Conservation (phyloP, 2,329 filamentous ascomycete genomes). For the Colletotrichum karsti region DNA sequence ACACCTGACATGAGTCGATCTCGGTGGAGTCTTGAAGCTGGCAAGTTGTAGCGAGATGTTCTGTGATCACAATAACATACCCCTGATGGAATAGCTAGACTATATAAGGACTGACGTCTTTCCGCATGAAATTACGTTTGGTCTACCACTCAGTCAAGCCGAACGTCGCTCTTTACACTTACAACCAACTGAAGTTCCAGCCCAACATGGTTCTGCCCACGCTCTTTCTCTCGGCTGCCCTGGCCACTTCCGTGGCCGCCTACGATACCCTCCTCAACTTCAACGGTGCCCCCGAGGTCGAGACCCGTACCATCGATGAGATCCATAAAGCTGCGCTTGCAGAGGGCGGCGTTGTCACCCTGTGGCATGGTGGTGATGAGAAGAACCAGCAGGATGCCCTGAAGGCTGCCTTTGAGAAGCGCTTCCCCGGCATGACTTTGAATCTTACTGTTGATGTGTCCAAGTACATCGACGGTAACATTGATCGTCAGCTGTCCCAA, state of each 20-base stretch:
- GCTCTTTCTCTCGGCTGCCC: neutral
- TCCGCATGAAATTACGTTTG: no score
- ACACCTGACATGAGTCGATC: neutral
- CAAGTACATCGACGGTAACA: constrained; percentile 59
- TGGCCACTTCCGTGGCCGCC: neutral
- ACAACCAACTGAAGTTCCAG: neutral
- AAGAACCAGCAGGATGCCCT: constrained; percentile 45
- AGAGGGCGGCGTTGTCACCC: constrained; percentile 53
- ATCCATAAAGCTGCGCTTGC: constrained; percentile 57
- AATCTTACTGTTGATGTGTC: constrained; percentile 66
- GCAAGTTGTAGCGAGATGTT: neutral
- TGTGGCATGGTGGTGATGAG: constrained; percentile 59
- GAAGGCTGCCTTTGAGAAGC: constrained; percentile 51
- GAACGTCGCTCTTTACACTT: neutral
- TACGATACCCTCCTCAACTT: constrained; percentile 13
- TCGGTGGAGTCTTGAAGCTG: neutral
- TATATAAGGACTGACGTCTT: neutral
- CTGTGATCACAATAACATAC: neutral
- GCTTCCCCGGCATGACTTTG: constrained; percentile 58
- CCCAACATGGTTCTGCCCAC: constrained; percentile 2
- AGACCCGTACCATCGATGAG: constrained; percentile 56
- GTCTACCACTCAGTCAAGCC: neutral
- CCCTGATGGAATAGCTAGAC: neutral
- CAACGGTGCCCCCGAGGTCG: constrained; percentile 33
- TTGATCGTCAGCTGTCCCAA: constrained; percentile 54